Percentiles rank a stretch among this genome's conserved stretches.
phyloP scores from a whole-genome alignment of 352 stramenopile genomes.

The Aphanomyces stellatus region DNA sequence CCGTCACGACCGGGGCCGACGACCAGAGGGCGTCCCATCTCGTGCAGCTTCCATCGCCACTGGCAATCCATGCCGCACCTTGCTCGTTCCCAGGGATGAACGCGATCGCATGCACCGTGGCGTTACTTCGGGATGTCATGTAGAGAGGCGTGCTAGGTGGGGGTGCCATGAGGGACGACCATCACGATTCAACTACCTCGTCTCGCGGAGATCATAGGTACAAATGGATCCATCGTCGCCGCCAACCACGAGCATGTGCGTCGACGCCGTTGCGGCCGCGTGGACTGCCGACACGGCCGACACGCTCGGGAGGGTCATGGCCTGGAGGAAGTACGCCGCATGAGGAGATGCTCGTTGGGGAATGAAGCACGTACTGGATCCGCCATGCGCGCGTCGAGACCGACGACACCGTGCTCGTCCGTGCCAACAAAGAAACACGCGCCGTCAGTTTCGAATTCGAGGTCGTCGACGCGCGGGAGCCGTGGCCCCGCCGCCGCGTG shows the following conservation, averaged over 20 bases:
- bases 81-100: not conserved
- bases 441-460: constrained; percentile 33
- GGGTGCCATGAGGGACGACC: not conserved
- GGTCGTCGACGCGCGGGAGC: not conserved
- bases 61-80: constrained; percentile 40
- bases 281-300: constrained; percentile 16
- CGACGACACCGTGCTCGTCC: constrained; percentile 47
- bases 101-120: constrained; percentile 40
- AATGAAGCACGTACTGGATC: constrained; percentile 26
- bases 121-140: constrained; percentile 41
- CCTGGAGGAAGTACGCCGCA: constrained; percentile 13
- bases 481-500: constrained; percentile 30
- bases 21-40: constrained; percentile 36
- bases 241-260: constrained; percentile 38
- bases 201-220: constrained; percentile 52
- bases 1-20: constrained; percentile 23
- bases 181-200: constrained; percentile 24
- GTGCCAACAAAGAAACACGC: constrained; percentile 58
- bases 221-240: constrained; percentile 51
- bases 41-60: constrained; percentile 45
- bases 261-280: constrained; percentile 10
- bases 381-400: constrained; percentile 46
- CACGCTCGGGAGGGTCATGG: not conserved
- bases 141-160: constrained; percentile 34
- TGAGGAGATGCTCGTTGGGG: too few relatives aligned